Evolutionary conservation across 1,139 yeast species (phyloP).

Genomic region (Candida sp.): DNA sequence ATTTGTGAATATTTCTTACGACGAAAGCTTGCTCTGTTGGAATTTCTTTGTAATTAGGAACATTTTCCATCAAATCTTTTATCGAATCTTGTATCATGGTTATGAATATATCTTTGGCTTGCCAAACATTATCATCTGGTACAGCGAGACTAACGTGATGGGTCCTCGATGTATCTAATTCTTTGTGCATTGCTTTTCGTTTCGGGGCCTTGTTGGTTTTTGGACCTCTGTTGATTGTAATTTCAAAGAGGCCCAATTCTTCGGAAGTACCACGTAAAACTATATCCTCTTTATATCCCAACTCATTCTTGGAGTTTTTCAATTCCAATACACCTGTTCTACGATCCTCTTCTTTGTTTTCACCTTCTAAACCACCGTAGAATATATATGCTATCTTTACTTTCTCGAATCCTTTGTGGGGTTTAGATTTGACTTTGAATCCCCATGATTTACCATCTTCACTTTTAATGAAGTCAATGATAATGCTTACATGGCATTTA

Average conservation of each 20-base stretch:
- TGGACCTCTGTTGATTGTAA: slow-evolving; percentile 50
- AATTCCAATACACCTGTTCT: slow-evolving; percentile 30
- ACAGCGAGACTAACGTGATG: slow-evolving; percentile 69
- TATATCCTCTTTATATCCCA: slow-evolving; percentile 34
- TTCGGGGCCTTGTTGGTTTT: slow-evolving; percentile 40
- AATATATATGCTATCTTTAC: slow-evolving; percentile 66
- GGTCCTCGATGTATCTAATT: slow-evolving; percentile 50
- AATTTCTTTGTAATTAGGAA: slow-evolving; percentile 24
- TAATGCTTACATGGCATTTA: slow-evolving; percentile 58
- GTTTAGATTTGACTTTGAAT: slow-evolving; percentile 59
- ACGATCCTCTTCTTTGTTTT: slow-evolving; percentile 26
- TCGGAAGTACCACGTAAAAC: slow-evolving; percentile 51
- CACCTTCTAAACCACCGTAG: slow-evolving; percentile 74
- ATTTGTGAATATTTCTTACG: slow-evolving; percentile 56
- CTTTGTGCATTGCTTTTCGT: slow-evolving; percentile 23
- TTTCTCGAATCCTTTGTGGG: slow-evolving; percentile 47
- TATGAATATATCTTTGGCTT: slow-evolving; percentile 72
- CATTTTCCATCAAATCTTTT: slow-evolving; percentile 37
- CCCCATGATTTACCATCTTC: slow-evolving; percentile 79
- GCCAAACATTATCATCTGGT: slow-evolving; percentile 77
- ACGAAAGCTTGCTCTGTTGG: slow-evolving; percentile 53
- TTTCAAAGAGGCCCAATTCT: slow-evolving; percentile 52
- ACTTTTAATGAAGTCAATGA: slow-evolving; percentile 74
- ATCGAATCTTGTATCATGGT: slow-evolving; percentile 70
- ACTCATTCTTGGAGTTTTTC: slow-evolving; percentile 20